Evolutionary conservation across 2,329 filamentous ascomycete genomes (phyloP).

Genomic region (Aspergillus fumigatus): DNA sequence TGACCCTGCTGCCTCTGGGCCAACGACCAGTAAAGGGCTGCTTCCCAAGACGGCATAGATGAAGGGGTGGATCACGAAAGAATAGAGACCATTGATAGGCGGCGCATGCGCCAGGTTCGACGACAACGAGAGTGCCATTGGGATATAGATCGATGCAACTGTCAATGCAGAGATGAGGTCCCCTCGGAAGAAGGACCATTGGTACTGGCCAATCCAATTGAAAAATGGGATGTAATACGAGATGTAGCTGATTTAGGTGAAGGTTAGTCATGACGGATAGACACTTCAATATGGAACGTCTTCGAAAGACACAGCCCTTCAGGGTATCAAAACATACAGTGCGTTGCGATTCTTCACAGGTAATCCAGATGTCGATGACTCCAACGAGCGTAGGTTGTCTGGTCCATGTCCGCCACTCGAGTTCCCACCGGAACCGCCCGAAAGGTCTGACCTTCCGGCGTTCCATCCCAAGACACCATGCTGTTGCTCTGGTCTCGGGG

Average conservation of each 20-base stretch:
- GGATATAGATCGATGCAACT: conserved; percentile 98
- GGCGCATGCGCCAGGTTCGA: conserved; percentile 89
- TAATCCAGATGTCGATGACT: conserved; percentile 65
- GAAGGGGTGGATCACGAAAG: conserved; percentile 87
- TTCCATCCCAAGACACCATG: conserved; percentile 26
- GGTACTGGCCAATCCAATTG: conserved; percentile 87
- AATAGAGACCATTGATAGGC: conserved; percentile 88
- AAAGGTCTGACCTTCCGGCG: conserved; percentile 29
- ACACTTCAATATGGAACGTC: background rate
- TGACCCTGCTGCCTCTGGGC: conserved; percentile 90
- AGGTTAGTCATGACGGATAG: conserved; percentile 5
- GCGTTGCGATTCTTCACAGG: conserved; percentile 67
- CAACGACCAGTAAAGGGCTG: conserved; percentile 88
- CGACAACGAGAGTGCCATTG: conserved; percentile 91
- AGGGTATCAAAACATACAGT: conserved; percentile 55
- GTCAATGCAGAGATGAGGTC: conserved; percentile 86
- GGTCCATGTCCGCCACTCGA: conserved; percentile 47
- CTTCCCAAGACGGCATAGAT: conserved; percentile 89
- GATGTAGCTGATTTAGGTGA: conserved; percentile 60
- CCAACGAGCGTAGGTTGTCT: conserved; percentile 65
- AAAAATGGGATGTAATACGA: conserved; percentile 90
- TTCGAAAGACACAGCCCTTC: background rate
- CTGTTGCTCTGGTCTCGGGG: conserved; percentile 58
- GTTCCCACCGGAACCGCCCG: conserved; percentile 25
- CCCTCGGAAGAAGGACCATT: conserved; percentile 72